Conservation (phyloP, 768 basidiomycete genomes). For the Phallus indusiatus region DNA sequence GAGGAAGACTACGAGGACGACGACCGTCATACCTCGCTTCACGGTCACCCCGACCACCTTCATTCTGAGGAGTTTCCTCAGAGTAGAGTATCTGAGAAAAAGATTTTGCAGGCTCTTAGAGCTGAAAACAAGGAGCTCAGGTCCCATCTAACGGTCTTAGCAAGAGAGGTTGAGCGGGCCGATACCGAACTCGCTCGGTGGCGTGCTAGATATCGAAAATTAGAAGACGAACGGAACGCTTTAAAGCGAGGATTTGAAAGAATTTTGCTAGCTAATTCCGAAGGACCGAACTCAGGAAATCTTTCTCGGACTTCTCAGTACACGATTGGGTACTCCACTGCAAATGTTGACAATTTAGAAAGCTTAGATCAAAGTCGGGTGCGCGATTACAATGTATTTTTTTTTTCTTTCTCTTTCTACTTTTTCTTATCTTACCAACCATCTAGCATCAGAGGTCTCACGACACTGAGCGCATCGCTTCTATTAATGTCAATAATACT, state of each 20-base stretch:
- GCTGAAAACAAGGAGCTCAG: not conserved
- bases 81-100: not conserved
- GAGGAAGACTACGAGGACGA: not conserved
- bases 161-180: slow-evolving; percentile 1
- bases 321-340: not conserved
- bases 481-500: not conserved
- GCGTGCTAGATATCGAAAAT: not conserved
- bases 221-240: slow-evolving; percentile 1
- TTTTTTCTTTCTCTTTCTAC: not conserved
- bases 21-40: not conserved
- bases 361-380: not conserved
- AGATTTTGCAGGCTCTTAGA: not conserved
- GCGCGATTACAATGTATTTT: not conserved
- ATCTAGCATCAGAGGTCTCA: not conserved
- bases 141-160: not conserved
- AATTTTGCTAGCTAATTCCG: not conserved
- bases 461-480: not conserved
- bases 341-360: not conserved
- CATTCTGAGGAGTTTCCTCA: not conserved
- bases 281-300: too few relatives aligned
- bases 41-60: slow-evolving; percentile 2
- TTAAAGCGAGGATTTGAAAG: not conserved
- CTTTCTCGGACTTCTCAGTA: not conserved
- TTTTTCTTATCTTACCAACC: not conserved
- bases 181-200: slow-evolving; percentile 3